These are phyloP conservation scores for Ophiocordyceps camponoti-saundersi DNA, from an alignment of 2,329 filamentous ascomycete species.

Conservation along the genomic window DNA sequence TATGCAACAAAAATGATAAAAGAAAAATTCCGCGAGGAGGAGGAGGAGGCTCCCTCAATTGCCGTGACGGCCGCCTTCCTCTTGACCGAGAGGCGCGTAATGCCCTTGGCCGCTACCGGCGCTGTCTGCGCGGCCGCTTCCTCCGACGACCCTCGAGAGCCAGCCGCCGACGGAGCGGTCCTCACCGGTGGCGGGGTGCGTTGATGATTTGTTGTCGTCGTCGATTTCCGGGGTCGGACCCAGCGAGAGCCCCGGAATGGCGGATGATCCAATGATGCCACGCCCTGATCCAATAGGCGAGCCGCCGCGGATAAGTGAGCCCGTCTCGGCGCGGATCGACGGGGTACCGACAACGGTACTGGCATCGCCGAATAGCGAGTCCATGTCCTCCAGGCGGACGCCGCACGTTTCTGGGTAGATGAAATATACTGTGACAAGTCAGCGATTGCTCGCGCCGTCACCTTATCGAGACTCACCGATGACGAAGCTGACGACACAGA, in stretches of 20 bases:
- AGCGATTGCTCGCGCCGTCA: not conserved
- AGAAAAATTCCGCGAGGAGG: slow-evolving; percentile 4
- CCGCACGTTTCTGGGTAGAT: slow-evolving; percentile 95
- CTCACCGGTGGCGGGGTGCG: slow-evolving; percentile 11
- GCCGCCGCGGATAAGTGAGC: slow-evolving; percentile 60
- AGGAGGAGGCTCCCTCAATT: slow-evolving; percentile 4
- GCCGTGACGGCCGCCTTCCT: slow-evolving; percentile 14
- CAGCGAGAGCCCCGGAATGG: slow-evolving; percentile 68
- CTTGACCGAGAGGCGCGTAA: slow-evolving; percentile 22
- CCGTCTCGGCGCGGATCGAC: slow-evolving; percentile 53
- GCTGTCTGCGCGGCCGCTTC: slow-evolving; percentile 20
- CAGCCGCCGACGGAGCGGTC: slow-evolving; percentile 32
- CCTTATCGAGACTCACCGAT: slow-evolving; percentile 49
- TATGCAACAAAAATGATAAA: slow-evolving; percentile 18
- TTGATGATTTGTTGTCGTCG: slow-evolving; percentile 26
- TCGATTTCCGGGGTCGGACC: slow-evolving; percentile 50
- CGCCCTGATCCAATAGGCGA: slow-evolving; percentile 62
- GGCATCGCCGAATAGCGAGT: slow-evolving; percentile 81
- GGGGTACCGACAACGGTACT: slow-evolving; percentile 69
- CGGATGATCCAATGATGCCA: slow-evolving; percentile 40
- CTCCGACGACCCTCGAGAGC: slow-evolving; percentile 22
- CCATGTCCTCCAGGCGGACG: slow-evolving; percentile 92
- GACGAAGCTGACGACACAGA: slow-evolving; percentile 88
- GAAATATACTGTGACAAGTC: slow-evolving; percentile 60
- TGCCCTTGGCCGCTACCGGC: slow-evolving; percentile 21